Percentiles rank a stretch among this genome's conserved stretches.
phyloP scores from a whole-genome alignment of 176 grass and related monocot species.

The Musa itinerans region DNA sequence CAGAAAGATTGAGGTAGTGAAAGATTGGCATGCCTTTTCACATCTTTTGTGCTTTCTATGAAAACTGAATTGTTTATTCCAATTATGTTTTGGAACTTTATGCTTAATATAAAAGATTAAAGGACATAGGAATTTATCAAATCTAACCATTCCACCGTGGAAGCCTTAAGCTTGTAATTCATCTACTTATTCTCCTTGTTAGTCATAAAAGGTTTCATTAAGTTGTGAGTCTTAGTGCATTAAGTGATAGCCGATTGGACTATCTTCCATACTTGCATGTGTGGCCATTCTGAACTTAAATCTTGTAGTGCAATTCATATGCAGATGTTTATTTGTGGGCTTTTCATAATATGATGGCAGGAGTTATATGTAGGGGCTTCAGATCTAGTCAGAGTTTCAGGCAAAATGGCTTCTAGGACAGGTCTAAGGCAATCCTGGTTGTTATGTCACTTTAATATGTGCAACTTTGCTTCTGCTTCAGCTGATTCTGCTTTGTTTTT shows the following conservation, averaged over 20 bases:
- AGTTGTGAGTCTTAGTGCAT: background rate
- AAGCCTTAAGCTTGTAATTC: no score
- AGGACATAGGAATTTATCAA: no score
- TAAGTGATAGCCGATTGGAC: background rate
- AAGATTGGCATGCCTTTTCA: no score
- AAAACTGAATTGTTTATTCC: no score
- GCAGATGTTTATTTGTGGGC: background rate
- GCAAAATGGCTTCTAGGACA: background rate
- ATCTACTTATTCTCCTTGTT: background rate
- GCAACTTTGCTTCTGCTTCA: background rate
- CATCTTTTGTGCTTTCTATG: no score
- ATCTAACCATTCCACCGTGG: no score
- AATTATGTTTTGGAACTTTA: no score
- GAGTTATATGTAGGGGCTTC: background rate
- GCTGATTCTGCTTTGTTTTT: background rate
- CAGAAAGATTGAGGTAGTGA: no score
- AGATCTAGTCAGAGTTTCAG: background rate
- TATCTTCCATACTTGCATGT: background rate
- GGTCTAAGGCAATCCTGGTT: background rate
- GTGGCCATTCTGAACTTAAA: background rate
- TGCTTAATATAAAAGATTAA: no score
- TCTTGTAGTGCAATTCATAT: background rate
- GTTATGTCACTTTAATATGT: background rate
- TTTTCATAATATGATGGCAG: background rate
- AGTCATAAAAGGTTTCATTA: background rate